Evolutionary conservation across 2,329 filamentous ascomycete species (phyloP), one percentile per base, ranked within the genome.

Genomic region (Fusarium incarnatum): DNA sequence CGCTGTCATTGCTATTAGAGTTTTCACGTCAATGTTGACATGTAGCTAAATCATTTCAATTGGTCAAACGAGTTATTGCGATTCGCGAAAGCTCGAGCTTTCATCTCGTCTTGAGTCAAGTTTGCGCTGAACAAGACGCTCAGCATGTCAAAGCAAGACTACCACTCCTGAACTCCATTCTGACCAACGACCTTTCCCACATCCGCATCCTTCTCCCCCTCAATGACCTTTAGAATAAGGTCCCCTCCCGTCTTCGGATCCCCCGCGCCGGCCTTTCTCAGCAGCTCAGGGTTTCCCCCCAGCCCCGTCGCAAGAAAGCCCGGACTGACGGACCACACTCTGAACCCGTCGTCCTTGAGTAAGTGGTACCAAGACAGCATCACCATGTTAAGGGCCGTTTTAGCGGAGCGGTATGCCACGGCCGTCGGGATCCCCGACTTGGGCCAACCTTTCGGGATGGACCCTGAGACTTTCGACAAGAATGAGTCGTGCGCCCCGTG

Each of bases 251-350:
- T 32, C 10, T 78, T 70, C 6, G 78, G 74, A 56, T 84, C 70
- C 1, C 77, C 73, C 3, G 79, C 79, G 0, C 79, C 79, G 41
- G 73, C 76, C 61, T 79, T 75, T 70, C 75, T 78, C 56, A 80
- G 34, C 46, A 78, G 61, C 49, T 76, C 75, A 2, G 64, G 55
- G 20, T 70, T 72, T 1, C 77, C 80, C 3, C 80, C 82, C 1
- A 87, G 67, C 1, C 80, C 79, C 0, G 85, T 88, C 0, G 82
- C 84, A 45, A 87, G 70, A 48, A 82, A 80, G 0, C 85, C 86
- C 0, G 85, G 86, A 8, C 79, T 82, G n/a, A 87, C 73, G 30
- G 74, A 72, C 77, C 79, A 87, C 0, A 84, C 82, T 72, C 84
- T 86, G 8, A 87, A 83, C 0, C 84, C 84, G 44, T 88, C 86